Percentiles rank a stretch among this genome's conserved stretches.
These are phyloP conservation scores for Calonectria crousiana DNA, from an alignment of 2,329 filamentous ascomycete species.

Conservation along the genomic window DNA sequence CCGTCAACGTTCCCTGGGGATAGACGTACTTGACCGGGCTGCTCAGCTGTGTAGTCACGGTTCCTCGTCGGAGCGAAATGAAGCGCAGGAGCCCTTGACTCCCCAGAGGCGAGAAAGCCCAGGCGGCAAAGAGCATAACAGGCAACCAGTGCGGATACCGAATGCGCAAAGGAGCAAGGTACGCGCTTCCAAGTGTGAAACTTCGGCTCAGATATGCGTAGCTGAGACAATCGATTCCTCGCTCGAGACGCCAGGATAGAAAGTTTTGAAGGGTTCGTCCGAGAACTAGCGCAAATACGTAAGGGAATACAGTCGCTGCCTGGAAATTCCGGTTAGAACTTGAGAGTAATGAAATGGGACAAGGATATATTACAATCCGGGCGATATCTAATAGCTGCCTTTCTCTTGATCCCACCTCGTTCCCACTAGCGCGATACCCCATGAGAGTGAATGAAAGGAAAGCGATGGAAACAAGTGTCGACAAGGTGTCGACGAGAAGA, in stretches of 20 bases:
- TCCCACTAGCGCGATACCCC: not conserved
- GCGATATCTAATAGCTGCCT: not conserved
- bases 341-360: not conserved
- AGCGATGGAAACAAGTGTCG: not conserved
- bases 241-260: not conserved
- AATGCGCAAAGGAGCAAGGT: not conserved
- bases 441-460: not conserved
- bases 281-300: not conserved
- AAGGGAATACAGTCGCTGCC: not conserved
- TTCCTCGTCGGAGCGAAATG: not conserved
- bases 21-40: not conserved
- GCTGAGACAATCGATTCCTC: not conserved
- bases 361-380: not conserved
- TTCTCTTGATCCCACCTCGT: not conserved
- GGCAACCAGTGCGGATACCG: not conserved
- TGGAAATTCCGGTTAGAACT: not conserved
- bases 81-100: not conserved
- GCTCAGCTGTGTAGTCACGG: not conserved
- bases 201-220: not conserved
- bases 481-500: not conserved
- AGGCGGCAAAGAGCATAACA: not conserved
- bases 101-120: not conserved
- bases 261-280: not conserved
- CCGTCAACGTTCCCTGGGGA: not conserved
- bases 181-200: not conserved